Evolutionary conservation across 352 stramenopile species (phyloP), one percentile per base, ranked within the genome.

Genomic region (Globisporangium splendens): DNA sequence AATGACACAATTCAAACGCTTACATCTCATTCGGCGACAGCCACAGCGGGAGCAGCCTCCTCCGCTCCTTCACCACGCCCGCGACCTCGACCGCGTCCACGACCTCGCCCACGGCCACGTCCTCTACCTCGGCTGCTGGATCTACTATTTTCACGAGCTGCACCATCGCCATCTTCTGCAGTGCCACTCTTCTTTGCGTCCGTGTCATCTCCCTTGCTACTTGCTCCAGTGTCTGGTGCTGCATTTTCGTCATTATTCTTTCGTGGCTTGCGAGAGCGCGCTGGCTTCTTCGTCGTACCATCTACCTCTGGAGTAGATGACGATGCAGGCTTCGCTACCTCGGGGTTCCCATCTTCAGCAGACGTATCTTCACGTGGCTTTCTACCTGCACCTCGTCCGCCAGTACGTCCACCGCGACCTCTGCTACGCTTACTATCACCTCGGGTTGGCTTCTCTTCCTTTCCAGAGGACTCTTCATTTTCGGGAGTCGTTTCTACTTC

Each of bases 1-100:
- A 12, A 7, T 44, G 10, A 44, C 39, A 44, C 39, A 44, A 15
- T 44, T n/a, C 17, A n/a, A 44, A 44, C 13, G 39, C 39, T 44
- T 3, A n/a, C 10, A n/a, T 21, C 42, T 59, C 49, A 59, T 44
- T 63, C 50, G 12, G 31, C 49, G 12, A 21, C 49, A 42, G 63
- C 52, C 31, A 56, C 56, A 22, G 53, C 13, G 35, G 53, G 42
- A 54, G 51, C 54, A 46, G 24, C 38, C 12, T 22, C 33, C 20
- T 58, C 31, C 8, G 33, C 39, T 8, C 21, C 43, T 28, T 61
- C 28, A 20, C 62, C 50, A 31, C 62, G 56, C 14, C 46, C 49
- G 17, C 65, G 67, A 62, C 74, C 64, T 56, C 72, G 64, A 15
- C 70, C 68, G 57, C 72, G 61, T 35, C 68, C 70, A 50, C 74